Base-by-base conservation (phyloP, 106 monocot species). In the Allium cepa region DNA sequence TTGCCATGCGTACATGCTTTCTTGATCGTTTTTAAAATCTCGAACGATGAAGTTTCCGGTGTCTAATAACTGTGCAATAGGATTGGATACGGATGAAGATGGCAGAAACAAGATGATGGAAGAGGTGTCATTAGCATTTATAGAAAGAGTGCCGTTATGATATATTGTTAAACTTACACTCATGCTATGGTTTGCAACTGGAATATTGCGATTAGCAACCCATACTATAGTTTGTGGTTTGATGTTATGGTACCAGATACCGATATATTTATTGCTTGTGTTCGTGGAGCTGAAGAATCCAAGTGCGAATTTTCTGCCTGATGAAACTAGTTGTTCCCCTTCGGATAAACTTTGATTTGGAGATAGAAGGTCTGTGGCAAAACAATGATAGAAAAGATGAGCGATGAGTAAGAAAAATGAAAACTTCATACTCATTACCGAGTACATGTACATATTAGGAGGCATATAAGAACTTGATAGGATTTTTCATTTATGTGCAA, bases 41-140 rank as follows among this genome's bases (percentile, higher is more conserved):
- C 16, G 72, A 8, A 85, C 10, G 3, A 85, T 69, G 8, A 89
- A 50, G 15, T 89, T 89, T 11, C 84, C 88, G 7, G 71, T 57
- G 49, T 89, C 85, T 7, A 79, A 62, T 4, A 90, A 70, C 15
- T 72, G 75, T 17, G 66, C 72, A 7, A 71, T 16, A 17, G 71
- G 78, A 15, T 27, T 17, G 15, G 49, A 26, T 3, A 64, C 64
- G 3, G 64, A 17, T 17, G 0, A 10, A 9, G 14, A 49, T 7
- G 2, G 17, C 3, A 64, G 64, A 16, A 64, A 73, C 73, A 53
- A 73, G 55, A 73, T 12, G 7, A 64, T 46, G 45, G 17, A 48
- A 11, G 45, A 45, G 13, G 11, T 17, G 55, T 15, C 59, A 17
- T 16, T 36, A 36, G 36, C 17, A 16, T 36, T 64, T 56, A 80